Evolutionary conservation across 2,329 filamentous ascomycete species (phyloP).

Genomic region (Aspergillus bombycis): DNA sequence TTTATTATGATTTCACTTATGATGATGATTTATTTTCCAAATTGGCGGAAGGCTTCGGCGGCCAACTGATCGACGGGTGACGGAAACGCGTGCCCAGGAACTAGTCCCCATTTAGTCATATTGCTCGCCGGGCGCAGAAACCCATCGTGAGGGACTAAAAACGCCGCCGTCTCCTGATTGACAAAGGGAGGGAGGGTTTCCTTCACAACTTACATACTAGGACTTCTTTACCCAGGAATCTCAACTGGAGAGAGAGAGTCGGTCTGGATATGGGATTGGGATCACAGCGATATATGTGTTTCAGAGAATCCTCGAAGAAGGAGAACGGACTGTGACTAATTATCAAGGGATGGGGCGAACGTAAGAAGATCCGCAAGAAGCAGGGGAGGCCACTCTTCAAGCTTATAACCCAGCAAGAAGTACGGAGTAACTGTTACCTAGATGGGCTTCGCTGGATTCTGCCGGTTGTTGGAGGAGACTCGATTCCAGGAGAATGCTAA

Average conservation of each 20-base stretch:
- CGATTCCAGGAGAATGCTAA: neutral
- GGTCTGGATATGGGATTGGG: neutral
- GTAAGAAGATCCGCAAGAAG: neutral
- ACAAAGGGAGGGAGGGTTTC: neutral
- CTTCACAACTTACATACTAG: neutral
- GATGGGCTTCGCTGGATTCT: neutral
- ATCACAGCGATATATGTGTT: neutral
- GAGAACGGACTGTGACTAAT: neutral
- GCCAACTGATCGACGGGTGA: slow-evolving; percentile 28
- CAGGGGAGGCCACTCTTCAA: neutral
- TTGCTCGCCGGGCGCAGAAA: slow-evolving; percentile 17
- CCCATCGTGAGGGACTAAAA: neutral
- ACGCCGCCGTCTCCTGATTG: neutral
- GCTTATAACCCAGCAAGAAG: neutral
- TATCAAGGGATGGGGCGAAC: neutral
- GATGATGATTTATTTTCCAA: slow-evolving; percentile 27
- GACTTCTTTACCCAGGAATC: neutral
- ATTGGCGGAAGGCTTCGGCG: slow-evolving; percentile 21
- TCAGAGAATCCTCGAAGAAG: neutral
- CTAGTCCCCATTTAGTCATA: slow-evolving; percentile 35
- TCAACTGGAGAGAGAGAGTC: neutral
- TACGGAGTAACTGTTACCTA: neutral
- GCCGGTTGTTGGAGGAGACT: neutral
- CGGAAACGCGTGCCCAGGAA: slow-evolving; percentile 28
- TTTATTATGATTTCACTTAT: slow-evolving; percentile 11